These are phyloP conservation scores for Colletotrichum sublineola DNA, from an alignment of 2,329 filamentous ascomycete species.

Conservation along the genomic window DNA sequence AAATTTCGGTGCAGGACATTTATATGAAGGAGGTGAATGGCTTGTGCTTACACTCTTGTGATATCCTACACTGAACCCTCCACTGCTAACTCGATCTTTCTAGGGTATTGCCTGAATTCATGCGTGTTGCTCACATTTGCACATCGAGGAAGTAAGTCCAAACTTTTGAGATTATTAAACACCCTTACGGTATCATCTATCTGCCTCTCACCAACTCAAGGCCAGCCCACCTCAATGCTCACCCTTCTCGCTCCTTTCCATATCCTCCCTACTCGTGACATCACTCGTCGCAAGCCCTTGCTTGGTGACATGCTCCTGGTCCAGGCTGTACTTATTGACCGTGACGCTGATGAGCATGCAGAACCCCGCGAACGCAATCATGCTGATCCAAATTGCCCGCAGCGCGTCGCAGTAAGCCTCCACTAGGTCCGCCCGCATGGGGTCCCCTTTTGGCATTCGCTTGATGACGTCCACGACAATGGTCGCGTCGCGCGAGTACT, in stretches of 20 bases:
- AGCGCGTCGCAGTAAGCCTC: slow-evolving; percentile 52
- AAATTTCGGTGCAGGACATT: too few species aligned
- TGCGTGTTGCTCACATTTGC: too few species aligned
- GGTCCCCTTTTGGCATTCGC: slow-evolving; percentile 54
- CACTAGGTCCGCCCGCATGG: slow-evolving; percentile 44
- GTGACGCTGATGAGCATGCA: slow-evolving; percentile 50
- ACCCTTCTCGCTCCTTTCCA: slow-evolving; percentile 15
- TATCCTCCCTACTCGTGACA: slow-evolving; percentile 13
- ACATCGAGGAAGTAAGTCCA: neutral
- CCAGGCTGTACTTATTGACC: slow-evolving; percentile 49
- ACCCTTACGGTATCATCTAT: neutral
- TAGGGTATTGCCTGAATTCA: neutral
- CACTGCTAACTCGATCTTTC: neutral
- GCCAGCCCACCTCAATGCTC: neutral
- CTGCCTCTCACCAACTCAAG: neutral
- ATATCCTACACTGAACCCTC: neutral
- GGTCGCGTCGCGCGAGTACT: slow-evolving; percentile 70
- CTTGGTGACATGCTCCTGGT: slow-evolving; percentile 51
- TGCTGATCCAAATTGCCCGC: slow-evolving; percentile 50
- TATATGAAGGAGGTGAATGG: neutral
- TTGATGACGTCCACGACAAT: slow-evolving; percentile 71
- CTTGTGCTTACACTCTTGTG: neutral
- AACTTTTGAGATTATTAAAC: neutral
- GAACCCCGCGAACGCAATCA: slow-evolving; percentile 50
- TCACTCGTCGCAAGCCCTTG: slow-evolving; percentile 46